Conservation (phyloP, 2,329 filamentous ascomycete genomes). For the Diplodia intermedia region DNA sequence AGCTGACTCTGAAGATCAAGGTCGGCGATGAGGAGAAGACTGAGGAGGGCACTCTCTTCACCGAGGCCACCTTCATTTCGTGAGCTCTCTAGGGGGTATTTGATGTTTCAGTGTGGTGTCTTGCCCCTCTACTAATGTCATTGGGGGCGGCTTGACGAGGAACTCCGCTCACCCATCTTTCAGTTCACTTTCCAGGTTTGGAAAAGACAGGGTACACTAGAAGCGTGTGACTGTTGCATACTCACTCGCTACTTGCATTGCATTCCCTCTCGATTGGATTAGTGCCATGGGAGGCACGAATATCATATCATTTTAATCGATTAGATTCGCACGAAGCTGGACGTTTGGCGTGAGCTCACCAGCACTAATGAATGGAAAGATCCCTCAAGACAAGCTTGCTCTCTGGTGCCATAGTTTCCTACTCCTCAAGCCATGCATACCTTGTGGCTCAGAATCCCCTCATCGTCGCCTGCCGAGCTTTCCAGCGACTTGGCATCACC, state of each 20-base stretch:
- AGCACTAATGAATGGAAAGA: slow-evolving; percentile 2
- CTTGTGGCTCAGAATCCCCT: background rate
- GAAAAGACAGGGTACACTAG: slow-evolving; percentile 20
- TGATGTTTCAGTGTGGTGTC: slow-evolving; percentile 11
- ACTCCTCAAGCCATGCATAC: background rate
- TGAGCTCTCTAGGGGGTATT: background rate
- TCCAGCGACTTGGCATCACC: background rate
- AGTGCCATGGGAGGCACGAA: slow-evolving; percentile 12
- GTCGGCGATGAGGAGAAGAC: slow-evolving; percentile 78
- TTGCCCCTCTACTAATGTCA: slow-evolving; percentile 24
- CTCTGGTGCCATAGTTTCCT: background rate
- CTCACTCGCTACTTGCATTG: slow-evolving; percentile 25
- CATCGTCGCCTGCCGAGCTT: background rate
- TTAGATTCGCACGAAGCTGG: slow-evolving; percentile 24
- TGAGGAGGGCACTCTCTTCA: slow-evolving; percentile 81
- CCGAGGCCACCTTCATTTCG: slow-evolving; percentile 96
- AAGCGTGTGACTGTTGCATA: slow-evolving; percentile 24
- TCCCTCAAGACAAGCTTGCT: background rate
- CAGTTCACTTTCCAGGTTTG: slow-evolving; percentile 13
- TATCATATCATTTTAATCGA: slow-evolving; percentile 26
- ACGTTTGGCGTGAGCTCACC: slow-evolving; percentile 6
- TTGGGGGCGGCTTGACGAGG: slow-evolving; percentile 10
- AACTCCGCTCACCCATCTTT: slow-evolving; percentile 16
- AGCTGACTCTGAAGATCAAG: slow-evolving; percentile 80
- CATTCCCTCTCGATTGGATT: slow-evolving; percentile 16